phyloP scores from a whole-genome alignment of 2,329 filamentous ascomycete species.

The Botryotinia calthae region DNA sequence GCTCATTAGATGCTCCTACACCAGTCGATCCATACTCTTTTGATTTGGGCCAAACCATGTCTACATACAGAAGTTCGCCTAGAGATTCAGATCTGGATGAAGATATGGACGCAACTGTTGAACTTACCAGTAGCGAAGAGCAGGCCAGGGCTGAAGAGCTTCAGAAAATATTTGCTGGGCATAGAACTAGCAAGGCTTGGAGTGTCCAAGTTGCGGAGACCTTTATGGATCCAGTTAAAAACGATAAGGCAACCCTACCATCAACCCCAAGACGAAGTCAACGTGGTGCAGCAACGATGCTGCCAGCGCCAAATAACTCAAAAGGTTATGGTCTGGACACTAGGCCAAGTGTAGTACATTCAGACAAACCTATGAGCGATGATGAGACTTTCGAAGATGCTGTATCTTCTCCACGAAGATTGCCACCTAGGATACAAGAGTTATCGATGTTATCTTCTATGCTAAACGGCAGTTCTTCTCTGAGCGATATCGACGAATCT shows the following conservation, averaged over 20 bases:
- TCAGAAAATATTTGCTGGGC: constrained; percentile 1
- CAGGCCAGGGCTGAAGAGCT: constrained; percentile 10
- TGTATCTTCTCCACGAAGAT: constrained; percentile 29
- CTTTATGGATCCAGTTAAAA: background rate
- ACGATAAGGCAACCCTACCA: background rate
- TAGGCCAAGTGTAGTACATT: constrained; percentile 44
- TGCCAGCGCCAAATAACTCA: constrained; percentile 21
- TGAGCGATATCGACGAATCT: constrained; percentile 35
- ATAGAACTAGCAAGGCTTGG: background rate
- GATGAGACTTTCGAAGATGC: constrained; percentile 34
- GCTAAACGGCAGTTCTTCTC: constrained; percentile 21
- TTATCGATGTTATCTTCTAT: background rate
- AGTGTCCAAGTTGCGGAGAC: background rate
- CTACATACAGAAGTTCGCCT: constrained; percentile 25
- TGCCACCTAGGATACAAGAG: background rate
- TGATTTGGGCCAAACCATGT: constrained; percentile 23
- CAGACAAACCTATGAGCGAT: constrained; percentile 27
- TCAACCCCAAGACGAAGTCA: constrained; percentile 21
- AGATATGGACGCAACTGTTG: constrained; percentile 8
- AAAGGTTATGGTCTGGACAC: constrained; percentile 47
- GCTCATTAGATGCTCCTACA: constrained; percentile 27
- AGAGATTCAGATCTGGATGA: background rate
- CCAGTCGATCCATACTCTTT: constrained; percentile 28
- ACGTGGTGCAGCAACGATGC: background rate
- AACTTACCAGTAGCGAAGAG: constrained; percentile 19